A percentile compares a stretch with the other conserved stretches of the same genome.
Evolutionary conservation across 1,284 basidiomycete genomes (phyloP).

Genomic region (Cutaneotrichosporon mucoides): DNA sequence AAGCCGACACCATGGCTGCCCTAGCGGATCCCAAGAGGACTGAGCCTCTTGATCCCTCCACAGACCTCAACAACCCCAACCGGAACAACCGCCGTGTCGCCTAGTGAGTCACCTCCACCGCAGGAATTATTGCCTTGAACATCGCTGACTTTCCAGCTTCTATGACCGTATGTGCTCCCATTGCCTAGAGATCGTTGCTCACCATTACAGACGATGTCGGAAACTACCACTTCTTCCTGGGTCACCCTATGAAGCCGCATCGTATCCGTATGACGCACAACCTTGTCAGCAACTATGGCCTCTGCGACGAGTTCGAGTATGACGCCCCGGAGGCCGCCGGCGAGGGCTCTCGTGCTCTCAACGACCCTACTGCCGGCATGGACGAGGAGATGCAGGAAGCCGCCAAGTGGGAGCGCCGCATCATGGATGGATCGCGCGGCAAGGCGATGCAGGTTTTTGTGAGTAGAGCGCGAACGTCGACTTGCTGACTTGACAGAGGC

Average conservation of each 20-base stretch:
- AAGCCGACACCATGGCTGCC: slow-evolving; percentile 1
- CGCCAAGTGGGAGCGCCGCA: slow-evolving; percentile 28
- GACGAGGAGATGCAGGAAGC: slow-evolving; percentile 24
- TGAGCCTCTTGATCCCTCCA: slow-evolving; percentile 15
- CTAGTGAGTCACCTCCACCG: slow-evolving; percentile 15
- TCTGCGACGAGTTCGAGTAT: slow-evolving; percentile 50
- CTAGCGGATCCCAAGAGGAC: slow-evolving; percentile 15
- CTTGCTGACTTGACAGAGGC: slow-evolving; percentile 54
- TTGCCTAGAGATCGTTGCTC: neutral
- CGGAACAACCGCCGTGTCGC: slow-evolving; percentile 20
- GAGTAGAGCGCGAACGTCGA: slow-evolving; percentile 38
- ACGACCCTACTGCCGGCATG: slow-evolving; percentile 23
- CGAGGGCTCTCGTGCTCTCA: slow-evolving; percentile 29
- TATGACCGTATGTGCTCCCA: slow-evolving; percentile 31
- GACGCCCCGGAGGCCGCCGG: slow-evolving; percentile 25
- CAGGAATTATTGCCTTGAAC: neutral
- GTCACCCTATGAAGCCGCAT: slow-evolving; percentile 94
- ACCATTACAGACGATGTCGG: slow-evolving; percentile 38
- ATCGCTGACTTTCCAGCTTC: slow-evolving; percentile 23
- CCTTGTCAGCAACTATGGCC: slow-evolving; percentile 81
- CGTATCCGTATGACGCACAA: slow-evolving; percentile 90
- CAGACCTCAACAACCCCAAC: slow-evolving; percentile 21
- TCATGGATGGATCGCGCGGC: slow-evolving; percentile 32
- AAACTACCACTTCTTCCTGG: slow-evolving; percentile 69
- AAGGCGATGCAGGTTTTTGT: slow-evolving; percentile 82